Evolutionary conservation across 305 asterid genomes (phyloP), one percentile per base, ranked within the genome.

Genomic region (Fraxinus angustifolia): DNA sequence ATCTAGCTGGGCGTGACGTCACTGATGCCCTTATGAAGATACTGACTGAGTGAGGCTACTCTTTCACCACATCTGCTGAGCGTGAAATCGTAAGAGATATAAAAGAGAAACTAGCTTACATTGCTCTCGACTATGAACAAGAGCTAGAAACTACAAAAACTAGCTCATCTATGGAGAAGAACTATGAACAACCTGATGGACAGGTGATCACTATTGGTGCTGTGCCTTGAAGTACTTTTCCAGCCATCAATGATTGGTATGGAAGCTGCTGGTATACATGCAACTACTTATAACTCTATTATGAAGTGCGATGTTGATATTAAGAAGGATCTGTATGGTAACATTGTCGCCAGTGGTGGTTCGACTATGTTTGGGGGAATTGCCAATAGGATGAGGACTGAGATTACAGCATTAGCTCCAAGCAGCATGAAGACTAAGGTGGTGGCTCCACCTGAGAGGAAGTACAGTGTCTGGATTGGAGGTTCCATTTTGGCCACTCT

Each of bases 241-340:
- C 97, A 93, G 86, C 97, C 97, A 1, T 91, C 96, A 6, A 90
- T 93, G 92, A 88, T 93, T 0, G 97, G 96, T 48, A 91, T 89
- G 95, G 97, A 92, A 89, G 86, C 95, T 88, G 93, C 94, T 80
- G 97, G 97, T 0, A 92, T 91, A 79, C 97, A 91, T 10, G 97
- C 90, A 75, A 93, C 94, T 14, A 89, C 96, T 0, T 92, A 92
- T 75, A 91, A 87, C 48, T 91, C 95, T 14, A 91, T 91, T 87
- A 91, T 91, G 95, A 91, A 90, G 88, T 91, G 93, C 26, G 95
- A 91, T 4, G 91, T 89, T 58, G 92, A 89, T 88, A 88, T 91
- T 77, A 89, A 93, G 88, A 91, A 91, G 90, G 93, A 91, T 85
- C 88, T 92, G 77, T 92, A 92, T 12, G 96, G 96, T 5, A 92